A percentile compares a stretch with the other conserved stretches of the same genome.
Conservation (phyloP, 1,284 basidiomycete species). For the Pisolithus thermaeus region DNA sequence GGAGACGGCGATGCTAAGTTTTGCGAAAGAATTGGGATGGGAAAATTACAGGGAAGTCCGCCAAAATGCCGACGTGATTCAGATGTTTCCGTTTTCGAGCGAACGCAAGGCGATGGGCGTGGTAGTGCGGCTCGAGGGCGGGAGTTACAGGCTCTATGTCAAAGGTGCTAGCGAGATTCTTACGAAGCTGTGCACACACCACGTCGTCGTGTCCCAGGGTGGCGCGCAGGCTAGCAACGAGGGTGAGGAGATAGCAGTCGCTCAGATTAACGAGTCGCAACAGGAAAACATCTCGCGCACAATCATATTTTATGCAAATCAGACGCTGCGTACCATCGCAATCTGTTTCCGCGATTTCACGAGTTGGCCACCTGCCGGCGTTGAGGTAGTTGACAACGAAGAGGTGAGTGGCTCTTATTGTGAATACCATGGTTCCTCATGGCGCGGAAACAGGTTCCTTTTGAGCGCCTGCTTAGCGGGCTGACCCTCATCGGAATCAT, state of each 20-base stretch:
- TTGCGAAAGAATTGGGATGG: conserved; percentile 88
- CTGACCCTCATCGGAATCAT: conserved; percentile 84
- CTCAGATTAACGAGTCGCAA: conserved; percentile 56
- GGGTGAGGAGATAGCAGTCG: conserved; percentile 48
- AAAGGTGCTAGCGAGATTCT: conserved; percentile 97
- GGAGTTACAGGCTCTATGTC: conserved; percentile 70
- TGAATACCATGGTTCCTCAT: conserved; percentile 3
- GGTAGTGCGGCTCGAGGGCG: conserved; percentile 61
- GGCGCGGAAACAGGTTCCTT: conserved; percentile 48
- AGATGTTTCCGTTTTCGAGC: conserved; percentile 94
- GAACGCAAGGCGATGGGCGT: conserved; percentile 96
- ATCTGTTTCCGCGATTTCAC: conserved; percentile 89
- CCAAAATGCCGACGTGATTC: conserved; percentile 64
- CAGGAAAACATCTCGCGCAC: conserved; percentile 81
- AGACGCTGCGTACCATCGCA: conserved; percentile 89
- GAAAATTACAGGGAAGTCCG: conserved; percentile 67
- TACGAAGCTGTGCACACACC: conserved; percentile 64
- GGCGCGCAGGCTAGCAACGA: conserved; percentile 21
- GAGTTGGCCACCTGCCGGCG: conserved; percentile 73
- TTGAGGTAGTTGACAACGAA: conserved; percentile 40
- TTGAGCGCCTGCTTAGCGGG: conserved; percentile 64
- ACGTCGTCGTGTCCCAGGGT: conserved; percentile 62
- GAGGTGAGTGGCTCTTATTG: conserved; percentile 37
- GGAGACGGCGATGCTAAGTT: conserved; percentile 87
- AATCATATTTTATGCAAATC: conserved; percentile 96